A percentile compares a stretch with the other conserved stretches of the same genome.
Evolutionary conservation across 2,329 filamentous ascomycete genomes (phyloP).

Genomic region (Aspergillus vadensis): DNA sequence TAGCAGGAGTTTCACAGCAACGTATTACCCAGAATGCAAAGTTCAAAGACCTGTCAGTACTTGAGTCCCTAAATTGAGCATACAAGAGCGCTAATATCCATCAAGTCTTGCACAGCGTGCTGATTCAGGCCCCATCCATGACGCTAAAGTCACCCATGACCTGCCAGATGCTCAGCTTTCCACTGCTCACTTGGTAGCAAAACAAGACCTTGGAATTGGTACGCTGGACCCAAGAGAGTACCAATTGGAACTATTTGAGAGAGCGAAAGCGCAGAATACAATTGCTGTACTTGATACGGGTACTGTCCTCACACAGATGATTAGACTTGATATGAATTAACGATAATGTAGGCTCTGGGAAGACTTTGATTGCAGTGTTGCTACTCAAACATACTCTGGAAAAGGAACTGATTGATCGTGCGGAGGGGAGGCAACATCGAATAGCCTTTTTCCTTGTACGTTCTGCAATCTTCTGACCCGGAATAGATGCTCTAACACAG

Average conservation of each 20-base stretch:
- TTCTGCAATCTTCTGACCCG: neutral
- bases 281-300: conserved; percentile 95
- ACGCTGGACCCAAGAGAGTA: conserved; percentile 84
- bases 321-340: neutral
- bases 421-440: conserved; percentile 59
- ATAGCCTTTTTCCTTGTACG: conserved; percentile 80
- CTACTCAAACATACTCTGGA: conserved; percentile 76
- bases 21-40: conserved; percentile 54
- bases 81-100: conserved; percentile 10
- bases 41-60: conserved; percentile 51
- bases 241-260: conserved; percentile 87
- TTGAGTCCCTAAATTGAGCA: neutral
- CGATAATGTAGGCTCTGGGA: conserved; percentile 70
- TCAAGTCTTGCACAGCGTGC: conserved; percentile 45
- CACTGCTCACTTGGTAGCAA: conserved; percentile 55
- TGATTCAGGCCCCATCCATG: conserved; percentile 44
- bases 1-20: conserved; percentile 43
- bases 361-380: conserved; percentile 92
- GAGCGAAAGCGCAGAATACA: conserved; percentile 78
- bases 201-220: conserved; percentile 57
- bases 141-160: conserved; percentile 37
- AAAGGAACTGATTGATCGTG: conserved; percentile 72
- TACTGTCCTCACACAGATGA: conserved; percentile 29
- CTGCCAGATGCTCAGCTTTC: conserved; percentile 52
- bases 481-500: conserved; percentile 17